Base-by-base conservation (phyloP, 495 filamentous ascomycete genomes). In the Filosporella fistucella region DNA sequence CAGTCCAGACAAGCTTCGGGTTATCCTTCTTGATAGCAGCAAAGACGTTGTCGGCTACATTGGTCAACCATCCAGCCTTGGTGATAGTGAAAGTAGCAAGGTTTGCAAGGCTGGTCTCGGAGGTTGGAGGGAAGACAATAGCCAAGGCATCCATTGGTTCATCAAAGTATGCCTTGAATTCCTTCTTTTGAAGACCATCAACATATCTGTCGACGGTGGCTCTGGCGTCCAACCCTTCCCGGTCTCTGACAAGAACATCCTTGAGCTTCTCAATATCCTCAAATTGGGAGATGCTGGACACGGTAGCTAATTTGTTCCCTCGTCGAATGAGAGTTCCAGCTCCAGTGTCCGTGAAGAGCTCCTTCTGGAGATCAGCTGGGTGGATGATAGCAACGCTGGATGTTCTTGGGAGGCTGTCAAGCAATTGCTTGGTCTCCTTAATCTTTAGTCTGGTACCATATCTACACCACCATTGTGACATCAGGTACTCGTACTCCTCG, bases 301-400 rank as follows among this genome's bases (percentile, higher is more conserved):
- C 85, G 28, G 83, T 83, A 51, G 86, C 78, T 22, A 97, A 74
- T 72, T 95, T 96, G 68, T 91, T 91, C 32, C 93, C 93, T 28
- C 93, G 78, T 55, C 93, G 81, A 58, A 98, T 95, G 38, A 98
- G 77, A 34, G 93, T 98, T 45, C 93, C 93, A 30, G 94, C 93
- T 46, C 91, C 93, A 26, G 88, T 90, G 65, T 96, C 88, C 1
- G 91, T 98, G 70, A 98, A 96, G 17, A 96, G 71, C 66, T 96
- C 91, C 72, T 95, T 95, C 63, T 96, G 90, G 8, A 98, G 78
- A 61, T 95, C 87, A 18, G 82, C 87, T 2, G 93, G 91, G 65
- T 96, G 90, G 54, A 98, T 97, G 60, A 98, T 97, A 21, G 93
- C 93, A 46, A 98, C 94, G 59, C 90, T 96, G 33, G 93, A 95